phyloP scores from a whole-genome alignment of 2,329 filamentous ascomycete genomes.

The Ophiocordyceps robertsii region DNA sequence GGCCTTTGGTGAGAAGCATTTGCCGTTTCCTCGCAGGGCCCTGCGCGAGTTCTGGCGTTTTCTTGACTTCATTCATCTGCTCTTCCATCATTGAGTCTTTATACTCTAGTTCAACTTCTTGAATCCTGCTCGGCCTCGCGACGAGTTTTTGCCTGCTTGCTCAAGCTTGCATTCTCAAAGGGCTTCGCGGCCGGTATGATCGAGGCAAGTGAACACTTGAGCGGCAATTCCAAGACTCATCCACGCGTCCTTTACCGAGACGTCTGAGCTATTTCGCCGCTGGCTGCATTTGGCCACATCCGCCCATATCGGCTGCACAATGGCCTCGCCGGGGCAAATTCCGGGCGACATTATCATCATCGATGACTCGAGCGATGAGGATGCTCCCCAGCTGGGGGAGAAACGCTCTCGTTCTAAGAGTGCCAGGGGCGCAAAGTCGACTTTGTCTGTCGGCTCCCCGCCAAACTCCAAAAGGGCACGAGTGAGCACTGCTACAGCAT shows the following conservation, averaged over 20 bases:
- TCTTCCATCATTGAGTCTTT: too few relatives aligned
- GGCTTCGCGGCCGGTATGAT: too few relatives aligned
- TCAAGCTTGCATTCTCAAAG: too few relatives aligned
- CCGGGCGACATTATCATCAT: slow-evolving; percentile 10
- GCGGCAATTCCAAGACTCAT: too few relatives aligned
- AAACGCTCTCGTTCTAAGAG: slow-evolving; percentile 1
- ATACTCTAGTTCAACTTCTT: too few relatives aligned
- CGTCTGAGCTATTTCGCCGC: neutral
- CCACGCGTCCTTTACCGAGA: neutral
- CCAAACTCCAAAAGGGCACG: slow-evolving; percentile 8
- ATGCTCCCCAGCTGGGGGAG: neutral
- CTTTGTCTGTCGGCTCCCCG: slow-evolving; percentile 2
- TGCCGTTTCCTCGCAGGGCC: too few relatives aligned
- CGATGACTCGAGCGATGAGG: slow-evolving; percentile 2
- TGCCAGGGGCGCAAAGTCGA: neutral
- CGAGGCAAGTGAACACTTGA: too few relatives aligned
- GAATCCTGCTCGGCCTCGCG: too few relatives aligned
- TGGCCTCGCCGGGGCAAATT: slow-evolving; percentile 6
- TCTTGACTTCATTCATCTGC: too few relatives aligned
- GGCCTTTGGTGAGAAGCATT: too few relatives aligned
- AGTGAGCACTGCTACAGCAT: slow-evolving; percentile 2
- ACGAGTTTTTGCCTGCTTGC: too few relatives aligned
- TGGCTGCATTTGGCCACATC: neutral
- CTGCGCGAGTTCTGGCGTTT: too few relatives aligned
- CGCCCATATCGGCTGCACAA: slow-evolving; percentile 1